phyloP scores from a whole-genome alignment of 2,329 filamentous ascomycete species.

The Trichoderma sp. region DNA sequence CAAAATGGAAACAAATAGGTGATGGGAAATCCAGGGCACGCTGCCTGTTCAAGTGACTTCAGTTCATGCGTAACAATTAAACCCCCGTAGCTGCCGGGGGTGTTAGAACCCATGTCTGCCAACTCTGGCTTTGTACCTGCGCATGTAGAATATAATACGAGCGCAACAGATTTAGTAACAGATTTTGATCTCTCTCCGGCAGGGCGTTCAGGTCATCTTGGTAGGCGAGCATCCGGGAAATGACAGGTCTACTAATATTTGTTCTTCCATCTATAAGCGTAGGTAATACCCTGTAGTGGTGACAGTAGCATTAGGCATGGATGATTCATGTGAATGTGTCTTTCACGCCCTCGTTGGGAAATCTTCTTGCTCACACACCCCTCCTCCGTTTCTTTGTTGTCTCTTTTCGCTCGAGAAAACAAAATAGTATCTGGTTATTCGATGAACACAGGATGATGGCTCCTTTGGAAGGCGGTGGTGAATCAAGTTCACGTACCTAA shows the following conservation, averaged over 20 bases:
- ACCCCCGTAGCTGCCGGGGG: neutral
- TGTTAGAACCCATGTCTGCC: neutral
- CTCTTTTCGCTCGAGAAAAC: neutral
- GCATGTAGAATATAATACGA: neutral
- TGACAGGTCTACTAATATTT: neutral
- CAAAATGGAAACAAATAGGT: neutral
- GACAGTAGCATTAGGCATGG: neutral
- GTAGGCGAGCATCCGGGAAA: neutral
- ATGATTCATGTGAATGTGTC: neutral
- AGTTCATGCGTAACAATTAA: conserved; percentile 21
- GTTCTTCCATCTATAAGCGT: neutral
- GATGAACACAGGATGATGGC: neutral
- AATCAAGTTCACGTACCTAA: neutral
- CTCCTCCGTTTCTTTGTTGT: neutral
- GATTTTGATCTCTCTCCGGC: neutral
- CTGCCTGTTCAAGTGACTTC: conserved; percentile 17
- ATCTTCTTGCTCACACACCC: neutral
- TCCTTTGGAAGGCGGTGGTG: neutral
- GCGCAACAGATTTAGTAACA: neutral
- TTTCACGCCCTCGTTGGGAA: neutral
- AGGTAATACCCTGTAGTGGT: neutral
- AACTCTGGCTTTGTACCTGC: neutral
- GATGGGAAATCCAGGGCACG: neutral
- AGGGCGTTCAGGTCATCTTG: neutral
- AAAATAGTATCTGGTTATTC: neutral